Evolutionary conservation across 352 stramenopile genomes (phyloP), one percentile per base, ranked within the genome.

Genomic region (Bremia lactucae): DNA sequence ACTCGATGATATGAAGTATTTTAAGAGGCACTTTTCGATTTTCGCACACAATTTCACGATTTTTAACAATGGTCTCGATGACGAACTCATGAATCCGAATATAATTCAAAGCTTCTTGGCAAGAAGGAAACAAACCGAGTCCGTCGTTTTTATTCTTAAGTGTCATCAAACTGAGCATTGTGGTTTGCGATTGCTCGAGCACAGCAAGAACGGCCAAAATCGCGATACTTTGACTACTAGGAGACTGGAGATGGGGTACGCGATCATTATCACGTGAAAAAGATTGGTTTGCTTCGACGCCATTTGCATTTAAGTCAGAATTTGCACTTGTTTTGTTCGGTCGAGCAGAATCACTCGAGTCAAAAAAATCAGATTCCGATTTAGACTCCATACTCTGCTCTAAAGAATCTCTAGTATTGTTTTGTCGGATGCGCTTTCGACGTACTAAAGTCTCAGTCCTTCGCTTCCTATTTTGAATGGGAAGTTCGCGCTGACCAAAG

Each of bases 1-100:
- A 26, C 35, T 81, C 68, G 21, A 75, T 65, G n/a, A 65, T 61
- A 24, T 63, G 64, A 19, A 81, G 42, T 14, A 70, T 22, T 22
- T 72, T 76, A 7, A 64, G n/a, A 38, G 75, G 22, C 44, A 73
- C 54, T 34, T 60, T 66, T 24, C 52, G 45, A 22, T 33, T 57
- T 3, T 59, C 47, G 53, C 63, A 81, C 20, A 48, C 67, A 15
- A 68, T 50, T 42, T 72, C 43, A 22, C 47, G 46, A 29, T 52
- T 46, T n/a, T 52, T 55, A 31, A 42, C 54, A 13, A 80, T 54
- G 7, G 62, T 39, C 14, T 47, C 42, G 26, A 51, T 61, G 15
- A 65, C 52, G 19, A 57, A 6, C 19, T 65, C 47, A 34, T 68
- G 50, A 55, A 68, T 56, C 10, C 49, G 58, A 43, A 64, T 49